Conservation (phyloP, 176 grass and related monocot genomes). For the Musa itinerans region DNA sequence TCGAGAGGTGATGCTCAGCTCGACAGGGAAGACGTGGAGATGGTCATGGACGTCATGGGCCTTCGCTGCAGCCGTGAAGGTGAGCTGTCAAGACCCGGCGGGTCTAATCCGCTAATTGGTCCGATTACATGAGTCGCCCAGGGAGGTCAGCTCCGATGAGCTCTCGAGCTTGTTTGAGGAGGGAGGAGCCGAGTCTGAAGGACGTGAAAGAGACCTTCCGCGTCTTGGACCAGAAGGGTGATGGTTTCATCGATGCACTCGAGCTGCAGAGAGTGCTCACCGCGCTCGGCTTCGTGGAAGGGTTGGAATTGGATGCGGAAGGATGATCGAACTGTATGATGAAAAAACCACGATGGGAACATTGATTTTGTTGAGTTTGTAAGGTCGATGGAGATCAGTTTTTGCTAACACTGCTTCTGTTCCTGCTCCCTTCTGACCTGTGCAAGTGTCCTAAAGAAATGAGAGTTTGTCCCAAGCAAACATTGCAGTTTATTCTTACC, state of each 20-base stretch:
- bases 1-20: not conserved
- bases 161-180: not conserved
- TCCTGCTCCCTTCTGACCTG: not conserved
- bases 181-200: slow-evolving; percentile 1
- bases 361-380: slow-evolving; percentile 5
- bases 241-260: slow-evolving; percentile 1
- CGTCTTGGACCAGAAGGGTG: not conserved
- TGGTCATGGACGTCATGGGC: not conserved
- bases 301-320: not conserved
- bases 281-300: not conserved
- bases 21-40: not conserved
- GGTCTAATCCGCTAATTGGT: no score
- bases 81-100: no score
- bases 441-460: no score
- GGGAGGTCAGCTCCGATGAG: not conserved
- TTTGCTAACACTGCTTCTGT: not conserved
- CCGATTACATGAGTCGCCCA: not conserved
- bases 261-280: not conserved
- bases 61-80: not conserved
- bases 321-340: not conserved
- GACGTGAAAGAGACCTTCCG: not conserved
- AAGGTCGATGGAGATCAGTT: not conserved
- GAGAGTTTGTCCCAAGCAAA: no score
- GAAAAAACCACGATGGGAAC: not conserved
- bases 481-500: no score